These are phyloP conservation scores for Erodium trifolium DNA, from an alignment of 441 rosid species.

Conservation along the genomic window DNA sequence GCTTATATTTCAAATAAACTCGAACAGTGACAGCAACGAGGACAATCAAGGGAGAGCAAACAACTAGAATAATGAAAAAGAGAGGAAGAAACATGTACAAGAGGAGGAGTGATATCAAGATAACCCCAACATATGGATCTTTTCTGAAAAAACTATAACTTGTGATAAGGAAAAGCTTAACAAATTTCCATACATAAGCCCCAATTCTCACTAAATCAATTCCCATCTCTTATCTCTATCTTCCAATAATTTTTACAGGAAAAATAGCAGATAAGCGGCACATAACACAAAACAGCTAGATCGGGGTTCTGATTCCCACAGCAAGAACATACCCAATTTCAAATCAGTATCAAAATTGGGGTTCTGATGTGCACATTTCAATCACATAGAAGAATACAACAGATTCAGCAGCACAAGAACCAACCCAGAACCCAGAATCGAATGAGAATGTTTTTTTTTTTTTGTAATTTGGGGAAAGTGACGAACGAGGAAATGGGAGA, in stretches of 20 bases:
- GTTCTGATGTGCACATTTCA: background rate
- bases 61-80: constrained; percentile 44
- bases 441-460: background rate
- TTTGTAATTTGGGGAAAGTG: background rate
- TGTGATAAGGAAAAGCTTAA: background rate
- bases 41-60: constrained; percentile 36
- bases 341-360: background rate
- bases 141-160: constrained; percentile 16
- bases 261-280: background rate
- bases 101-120: constrained; percentile 25
- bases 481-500: background rate
- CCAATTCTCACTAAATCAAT: constrained; percentile 33
- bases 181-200: background rate
- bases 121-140: constrained; percentile 39
- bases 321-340: background rate
- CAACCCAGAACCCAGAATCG: background rate
- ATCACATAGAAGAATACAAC: background rate
- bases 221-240: constrained; percentile 32
- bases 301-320: background rate
- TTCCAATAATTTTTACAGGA: background rate
- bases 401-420: background rate
- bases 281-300: background rate
- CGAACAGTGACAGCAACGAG: constrained; percentile 26
- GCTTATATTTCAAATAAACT: constrained; percentile 23
- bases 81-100: constrained; percentile 47